Base-by-base conservation (phyloP, 225 moss, liverwort and hornwort species). In the Sphagnum contortum region DNA sequence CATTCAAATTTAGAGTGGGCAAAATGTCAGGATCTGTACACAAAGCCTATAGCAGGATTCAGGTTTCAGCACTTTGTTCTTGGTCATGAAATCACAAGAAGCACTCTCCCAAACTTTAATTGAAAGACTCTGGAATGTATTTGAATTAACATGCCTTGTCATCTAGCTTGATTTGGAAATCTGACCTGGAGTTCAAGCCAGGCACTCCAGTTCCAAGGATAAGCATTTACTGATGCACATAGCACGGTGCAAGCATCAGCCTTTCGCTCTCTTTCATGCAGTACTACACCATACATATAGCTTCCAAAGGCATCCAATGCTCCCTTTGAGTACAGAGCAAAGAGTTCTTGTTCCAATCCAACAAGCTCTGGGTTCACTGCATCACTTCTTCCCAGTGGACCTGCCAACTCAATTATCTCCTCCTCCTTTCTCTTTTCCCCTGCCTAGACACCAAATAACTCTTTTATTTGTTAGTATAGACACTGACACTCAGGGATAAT, bases 191-290 rank as follows among this genome's bases (percentile, higher is more conserved):
- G 76, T 79, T 98, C 98, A 66, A 93, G 91, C 98, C 98, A 98
- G 56, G 98, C 98, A 67, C 91, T 93, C 98, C 93, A 98, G 72
- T 98, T 98, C 98, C 93, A 98, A 13, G 98, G 93, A 72, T 93
- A 93, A 13, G 82, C 72, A 68, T 98, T 93, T 9, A 98, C 91
- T 51, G 93, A 91, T 8, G 79, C 83, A 68, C 89, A 98, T 12
- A 98, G 68, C 70, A 86, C 79, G 51, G 57, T 74, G 9, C 93
- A 81, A 64, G 96, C 93, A 70, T 98, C 93, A 8, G 79, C 80
- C 67, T 91, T 86, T 54, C 87, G 78, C 52, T 98, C 96, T 57
- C 96, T 76, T 80, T 98, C 96, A 80, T 89, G 92, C 73, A 98
- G 68, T 72, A 98, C 83, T 67, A 98, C 74, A 13, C 96, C 93